Base-by-base conservation (phyloP, 2,329 filamentous ascomycete genomes). In the Apiospora malaysiana region DNA sequence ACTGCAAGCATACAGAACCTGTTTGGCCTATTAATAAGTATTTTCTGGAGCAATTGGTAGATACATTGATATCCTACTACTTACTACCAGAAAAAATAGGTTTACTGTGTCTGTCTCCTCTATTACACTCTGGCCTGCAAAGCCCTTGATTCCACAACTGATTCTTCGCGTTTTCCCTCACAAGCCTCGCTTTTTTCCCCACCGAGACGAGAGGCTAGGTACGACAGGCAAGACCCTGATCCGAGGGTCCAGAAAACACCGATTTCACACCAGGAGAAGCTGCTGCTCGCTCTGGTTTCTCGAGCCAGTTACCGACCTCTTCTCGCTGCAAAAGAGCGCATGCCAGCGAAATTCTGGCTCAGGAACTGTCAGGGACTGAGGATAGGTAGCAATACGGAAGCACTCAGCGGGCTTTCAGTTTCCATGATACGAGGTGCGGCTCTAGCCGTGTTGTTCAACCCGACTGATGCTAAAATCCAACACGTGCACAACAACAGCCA, bases 391-490 rank as follows among this genome's bases (percentile, higher is more conserved):
- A 63, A 32, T 12, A 63, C 32, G 10, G 32, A n/a, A 40, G 8
- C 56, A 63, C 56, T n/a, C 27, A 9, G 27, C 32, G 51, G 16
- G 51, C 51, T 32, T 32, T 32, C 23, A 25, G 18, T 63, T 63
- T 40, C 21, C 56, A 14, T 63, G 56, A 23, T 40, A 63, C 32
- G 40, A 63, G 56, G 32, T 63, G 56, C 56, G 56, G 56, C 56
- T 63, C 56, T 63, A 63, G 56, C 56, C 56, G 56, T 63, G 56
- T 63, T 63, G 56, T 63, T 63, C 32, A 63, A 63, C 56, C 21
- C 21, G 9, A 63, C 56, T 63, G 37, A 63, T 63, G n/a, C 56
- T 6, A 5, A 40, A 10, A 4, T 16, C 37, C 42, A 45, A 40
- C 56, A 63, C 56, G 56, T 63, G 56, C 56, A 63, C 56, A n/a